A percentile compares a stretch with the other conserved stretches of the same genome.
Conservation (phyloP, 1,284 basidiomycete genomes). For the Fomitopsis pinicola region DNA sequence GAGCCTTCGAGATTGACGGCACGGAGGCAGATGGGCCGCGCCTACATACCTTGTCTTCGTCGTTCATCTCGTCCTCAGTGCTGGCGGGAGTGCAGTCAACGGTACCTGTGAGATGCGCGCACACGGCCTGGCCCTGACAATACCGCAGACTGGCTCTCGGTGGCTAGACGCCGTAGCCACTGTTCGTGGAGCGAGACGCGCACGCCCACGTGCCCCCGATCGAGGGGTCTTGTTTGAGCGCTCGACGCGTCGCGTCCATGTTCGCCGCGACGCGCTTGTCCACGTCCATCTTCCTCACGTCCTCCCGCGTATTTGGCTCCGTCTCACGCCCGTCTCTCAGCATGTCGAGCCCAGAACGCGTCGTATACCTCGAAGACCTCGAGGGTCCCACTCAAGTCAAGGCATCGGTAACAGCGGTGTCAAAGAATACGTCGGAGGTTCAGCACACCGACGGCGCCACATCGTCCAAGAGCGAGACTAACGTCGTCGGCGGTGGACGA, state of each 20-base stretch:
- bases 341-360: constrained; percentile 33
- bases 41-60: neutral
- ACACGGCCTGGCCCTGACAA: too few species aligned
- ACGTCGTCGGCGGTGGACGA: constrained; percentile 4
- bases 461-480: neutral
- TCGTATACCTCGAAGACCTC: constrained; percentile 59
- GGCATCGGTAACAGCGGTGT: constrained; percentile 11
- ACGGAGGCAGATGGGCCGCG: neutral
- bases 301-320: neutral
- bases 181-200: neutral
- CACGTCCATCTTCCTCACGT: neutral
- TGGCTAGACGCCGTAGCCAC: too few species aligned
- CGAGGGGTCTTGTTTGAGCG: constrained; percentile 12
- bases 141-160: too few species aligned
- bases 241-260: constrained; percentile 2
- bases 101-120: too few species aligned
- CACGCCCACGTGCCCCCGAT: constrained; percentile 13
- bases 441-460: constrained; percentile 1
- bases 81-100: neutral
- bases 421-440: constrained; percentile 5
- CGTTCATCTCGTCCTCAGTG: neutral
- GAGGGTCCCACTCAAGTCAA: constrained; percentile 22
- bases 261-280: constrained; percentile 9
- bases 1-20: neutral
- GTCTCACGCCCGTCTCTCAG: neutral